phyloP scores from a whole-genome alignment of 768 basidiomycete genomes.

The Rhizopogon vinicolor region DNA sequence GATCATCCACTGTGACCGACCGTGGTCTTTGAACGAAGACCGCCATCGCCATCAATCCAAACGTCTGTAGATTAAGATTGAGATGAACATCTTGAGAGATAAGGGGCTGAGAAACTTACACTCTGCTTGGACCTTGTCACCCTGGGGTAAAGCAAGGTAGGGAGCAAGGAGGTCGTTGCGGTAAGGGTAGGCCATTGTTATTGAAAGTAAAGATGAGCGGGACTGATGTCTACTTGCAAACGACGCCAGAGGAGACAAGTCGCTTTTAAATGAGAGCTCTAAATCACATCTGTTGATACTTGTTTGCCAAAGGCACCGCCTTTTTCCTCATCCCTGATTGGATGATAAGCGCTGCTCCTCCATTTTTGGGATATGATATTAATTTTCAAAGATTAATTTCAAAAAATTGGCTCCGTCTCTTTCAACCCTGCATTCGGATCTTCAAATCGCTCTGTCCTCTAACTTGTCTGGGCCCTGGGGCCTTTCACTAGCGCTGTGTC shows the following conservation, averaged over 20 bases:
- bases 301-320: constrained; percentile 15
- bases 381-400: not conserved
- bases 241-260: constrained; percentile 4
- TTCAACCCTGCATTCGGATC: no score
- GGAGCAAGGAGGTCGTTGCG: constrained; percentile 85
- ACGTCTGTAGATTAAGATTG: constrained; percentile 57
- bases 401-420: no score
- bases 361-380: not conserved
- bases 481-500: no score
- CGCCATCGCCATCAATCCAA: constrained; percentile 96
- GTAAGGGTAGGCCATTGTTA: constrained; percentile 42
- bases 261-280: constrained; percentile 19
- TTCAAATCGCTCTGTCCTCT: no score
- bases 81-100: constrained; percentile 12
- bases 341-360: constrained; percentile 20
- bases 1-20: constrained; percentile 36
- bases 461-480: no score
- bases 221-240: constrained; percentile 5
- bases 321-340: constrained; percentile 16
- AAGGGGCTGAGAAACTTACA: constrained; percentile 42
- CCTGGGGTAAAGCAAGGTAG: constrained; percentile 86
- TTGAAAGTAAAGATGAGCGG: not conserved
- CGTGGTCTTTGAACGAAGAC: constrained; percentile 95
- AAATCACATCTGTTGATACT: constrained; percentile 16
- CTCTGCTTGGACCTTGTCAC: constrained; percentile 92